Conservation (phyloP, 208 protist genomes). For the Novymonas esmeraldas region DNA sequence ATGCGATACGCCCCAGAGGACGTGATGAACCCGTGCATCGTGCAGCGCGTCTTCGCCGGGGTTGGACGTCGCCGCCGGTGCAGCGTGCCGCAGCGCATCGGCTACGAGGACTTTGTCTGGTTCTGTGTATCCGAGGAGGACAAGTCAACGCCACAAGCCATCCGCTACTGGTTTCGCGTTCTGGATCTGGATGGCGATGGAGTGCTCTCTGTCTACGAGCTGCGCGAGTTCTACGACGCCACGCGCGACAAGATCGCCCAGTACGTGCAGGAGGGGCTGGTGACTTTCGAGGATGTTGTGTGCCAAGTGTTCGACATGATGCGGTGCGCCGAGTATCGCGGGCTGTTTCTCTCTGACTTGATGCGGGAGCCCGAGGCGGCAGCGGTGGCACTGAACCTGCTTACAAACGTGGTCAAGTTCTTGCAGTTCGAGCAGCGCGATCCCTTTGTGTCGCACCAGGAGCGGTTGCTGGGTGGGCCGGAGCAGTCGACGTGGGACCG, state of each 20-base stretch:
- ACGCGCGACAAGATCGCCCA: constrained; percentile 80
- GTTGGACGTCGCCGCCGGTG: constrained; percentile 51
- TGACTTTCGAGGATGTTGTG: constrained; percentile 88
- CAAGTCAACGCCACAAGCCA: constrained; percentile 88
- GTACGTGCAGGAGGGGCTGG: constrained; percentile 63
- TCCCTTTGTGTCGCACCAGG: constrained; percentile 81
- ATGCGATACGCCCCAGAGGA: constrained; percentile 79
- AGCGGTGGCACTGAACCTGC: constrained; percentile 91
- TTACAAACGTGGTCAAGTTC: constrained; percentile 95
- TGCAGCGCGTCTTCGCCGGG: constrained; percentile 82
- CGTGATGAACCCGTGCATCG: constrained; percentile 80
- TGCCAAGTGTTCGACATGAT: constrained; percentile 97
- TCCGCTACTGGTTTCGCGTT: constrained; percentile 96
- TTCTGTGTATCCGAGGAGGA: constrained; percentile 97
- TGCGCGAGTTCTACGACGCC: constrained; percentile 93
- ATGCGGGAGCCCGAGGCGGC: constrained; percentile 76
- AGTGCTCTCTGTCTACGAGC: constrained; percentile 92
- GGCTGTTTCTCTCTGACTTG: constrained; percentile 89
- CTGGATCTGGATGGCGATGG: constrained; percentile 96
- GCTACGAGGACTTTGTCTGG: constrained; percentile 96
- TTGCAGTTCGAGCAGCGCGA: constrained; percentile 93
- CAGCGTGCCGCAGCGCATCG: constrained; percentile 59
- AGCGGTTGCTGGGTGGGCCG: constrained; percentile 65
- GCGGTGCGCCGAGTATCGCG: constrained; percentile 41
- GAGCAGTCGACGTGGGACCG: constrained; percentile 92